Conservation (phyloP, 768 basidiomycete genomes). For the Butyriboletus loyo region DNA sequence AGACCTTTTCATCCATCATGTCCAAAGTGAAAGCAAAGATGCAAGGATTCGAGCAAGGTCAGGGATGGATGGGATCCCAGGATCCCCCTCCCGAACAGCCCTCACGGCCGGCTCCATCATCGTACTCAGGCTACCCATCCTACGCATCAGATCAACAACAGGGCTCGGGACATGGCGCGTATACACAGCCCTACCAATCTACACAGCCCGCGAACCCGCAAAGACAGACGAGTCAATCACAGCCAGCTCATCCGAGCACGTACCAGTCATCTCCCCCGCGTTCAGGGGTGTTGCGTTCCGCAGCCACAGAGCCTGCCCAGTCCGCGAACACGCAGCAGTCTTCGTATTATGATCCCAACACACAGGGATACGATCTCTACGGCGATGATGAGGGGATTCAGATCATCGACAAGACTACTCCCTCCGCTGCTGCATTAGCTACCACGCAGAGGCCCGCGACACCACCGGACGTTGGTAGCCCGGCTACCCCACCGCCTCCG, state of each 20-base stretch:
- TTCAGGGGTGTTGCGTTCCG: slow-evolving; percentile 4
- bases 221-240: slow-evolving; percentile 7
- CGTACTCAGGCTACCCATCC: neutral
- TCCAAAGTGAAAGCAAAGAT: slow-evolving; percentile 83
- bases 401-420: slow-evolving; percentile 2
- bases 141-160: slow-evolving; percentile 2
- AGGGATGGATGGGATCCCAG: slow-evolving; percentile 20
- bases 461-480: neutral
- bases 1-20: slow-evolving; percentile 67
- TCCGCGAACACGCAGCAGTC: slow-evolving; percentile 14
- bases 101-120: neutral
- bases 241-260: slow-evolving; percentile 3
- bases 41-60: slow-evolving; percentile 67
- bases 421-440: neutral
- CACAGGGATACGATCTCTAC: slow-evolving; percentile 28
- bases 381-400: slow-evolving; percentile 15
- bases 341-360: slow-evolving; percentile 37
- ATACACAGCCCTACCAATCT: slow-evolving; percentile 3
- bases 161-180: neutral
- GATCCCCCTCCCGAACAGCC: neutral
- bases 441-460: neutral
- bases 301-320: neutral
- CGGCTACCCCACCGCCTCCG: neutral
- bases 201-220: neutral
- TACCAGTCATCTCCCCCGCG: slow-evolving; percentile 12